Conservation (phyloP, 345 rosid genomes). For the Orychophragmus violaceus region DNA sequence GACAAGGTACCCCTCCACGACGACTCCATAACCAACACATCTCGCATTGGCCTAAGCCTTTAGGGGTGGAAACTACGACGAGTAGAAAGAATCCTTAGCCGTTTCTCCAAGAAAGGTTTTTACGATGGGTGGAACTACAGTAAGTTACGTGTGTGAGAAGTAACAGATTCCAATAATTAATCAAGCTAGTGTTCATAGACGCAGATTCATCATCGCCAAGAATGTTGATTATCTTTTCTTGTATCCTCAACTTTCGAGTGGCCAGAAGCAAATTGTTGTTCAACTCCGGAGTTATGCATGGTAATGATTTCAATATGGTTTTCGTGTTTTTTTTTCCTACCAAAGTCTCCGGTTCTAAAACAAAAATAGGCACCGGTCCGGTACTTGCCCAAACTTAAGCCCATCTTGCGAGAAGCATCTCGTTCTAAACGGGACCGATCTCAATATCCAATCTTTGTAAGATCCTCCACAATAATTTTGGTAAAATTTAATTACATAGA, state of each 20-base stretch:
- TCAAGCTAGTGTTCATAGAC: constrained; percentile 69
- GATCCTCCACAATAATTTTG: too few relatives aligned
- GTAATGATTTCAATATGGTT: too few relatives aligned
- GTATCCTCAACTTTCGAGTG: constrained; percentile 65
- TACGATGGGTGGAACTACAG: constrained; percentile 92
- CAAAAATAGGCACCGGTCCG: too few relatives aligned
- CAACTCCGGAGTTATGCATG: constrained; percentile 90
- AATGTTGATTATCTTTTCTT: constrained; percentile 54
- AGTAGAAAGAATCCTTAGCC: constrained; percentile 57
- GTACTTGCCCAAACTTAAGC: too few relatives aligned
- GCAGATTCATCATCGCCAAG: constrained; percentile 51
- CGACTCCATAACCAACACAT: constrained; percentile 33
- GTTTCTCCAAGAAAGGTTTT: constrained; percentile 42
- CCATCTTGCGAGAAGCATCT: too few relatives aligned
- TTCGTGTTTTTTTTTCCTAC: too few relatives aligned
- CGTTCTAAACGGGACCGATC: too few relatives aligned
- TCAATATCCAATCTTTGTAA: too few relatives aligned
- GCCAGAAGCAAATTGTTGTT: constrained; percentile 38
- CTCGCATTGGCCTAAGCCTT: constrained; percentile 38
- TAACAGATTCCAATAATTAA: constrained; percentile 45
- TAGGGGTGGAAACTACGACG: constrained; percentile 61
- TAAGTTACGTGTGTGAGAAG: constrained; percentile 74
- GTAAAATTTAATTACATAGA: too few relatives aligned
- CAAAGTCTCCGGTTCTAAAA: too few relatives aligned
- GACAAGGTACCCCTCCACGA: constrained; percentile 76